Conservation (phyloP, 352 stramenopile genomes). For the Phytophthora idaei region DNA sequence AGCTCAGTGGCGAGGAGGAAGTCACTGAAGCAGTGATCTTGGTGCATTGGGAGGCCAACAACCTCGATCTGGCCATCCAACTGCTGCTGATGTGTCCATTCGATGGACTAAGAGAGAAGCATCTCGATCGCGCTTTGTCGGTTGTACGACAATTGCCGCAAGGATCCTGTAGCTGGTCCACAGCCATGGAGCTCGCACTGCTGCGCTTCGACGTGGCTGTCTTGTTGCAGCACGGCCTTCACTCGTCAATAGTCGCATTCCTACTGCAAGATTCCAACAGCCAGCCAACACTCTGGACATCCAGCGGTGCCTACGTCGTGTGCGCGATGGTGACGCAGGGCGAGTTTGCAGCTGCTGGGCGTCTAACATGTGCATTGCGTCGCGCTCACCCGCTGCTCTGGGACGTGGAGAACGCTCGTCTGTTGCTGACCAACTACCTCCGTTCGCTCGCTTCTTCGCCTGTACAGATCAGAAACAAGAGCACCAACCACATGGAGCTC, state of each 20-base stretch:
- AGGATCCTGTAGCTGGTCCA: conserved; percentile 23
- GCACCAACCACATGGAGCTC: conserved; percentile 5
- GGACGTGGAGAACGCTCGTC: conserved; percentile 67
- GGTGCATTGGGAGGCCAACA: conserved; percentile 39
- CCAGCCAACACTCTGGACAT: conserved; percentile 52
- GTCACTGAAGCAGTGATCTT: conserved; percentile 46
- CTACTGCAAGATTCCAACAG: conserved; percentile 25
- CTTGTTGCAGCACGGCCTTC: conserved; percentile 48
- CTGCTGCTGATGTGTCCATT: conserved; percentile 72
- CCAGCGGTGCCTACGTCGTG: conserved; percentile 64
- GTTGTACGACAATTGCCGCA: conserved; percentile 17
- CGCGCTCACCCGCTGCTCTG: conserved; percentile 69
- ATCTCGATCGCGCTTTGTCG: conserved; percentile 39
- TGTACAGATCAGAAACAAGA: conserved; percentile 10
- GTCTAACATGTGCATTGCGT: conserved; percentile 60
- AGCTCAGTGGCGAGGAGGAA: conserved; percentile 32
- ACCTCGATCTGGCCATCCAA: conserved; percentile 44
- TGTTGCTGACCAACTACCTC: conserved; percentile 65
- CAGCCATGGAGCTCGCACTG: conserved; percentile 58
- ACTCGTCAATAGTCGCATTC: conserved; percentile 48
- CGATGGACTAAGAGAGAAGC: conserved; percentile 44
- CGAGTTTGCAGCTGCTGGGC: conserved; percentile 54
- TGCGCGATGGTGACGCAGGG: conserved; percentile 59
- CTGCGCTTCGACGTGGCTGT: conserved; percentile 60
- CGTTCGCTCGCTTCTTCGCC: conserved; percentile 30